These are phyloP conservation scores for Zygoascus meyerae DNA, from an alignment of 1,139 yeast species.

Conservation along the genomic window DNA sequence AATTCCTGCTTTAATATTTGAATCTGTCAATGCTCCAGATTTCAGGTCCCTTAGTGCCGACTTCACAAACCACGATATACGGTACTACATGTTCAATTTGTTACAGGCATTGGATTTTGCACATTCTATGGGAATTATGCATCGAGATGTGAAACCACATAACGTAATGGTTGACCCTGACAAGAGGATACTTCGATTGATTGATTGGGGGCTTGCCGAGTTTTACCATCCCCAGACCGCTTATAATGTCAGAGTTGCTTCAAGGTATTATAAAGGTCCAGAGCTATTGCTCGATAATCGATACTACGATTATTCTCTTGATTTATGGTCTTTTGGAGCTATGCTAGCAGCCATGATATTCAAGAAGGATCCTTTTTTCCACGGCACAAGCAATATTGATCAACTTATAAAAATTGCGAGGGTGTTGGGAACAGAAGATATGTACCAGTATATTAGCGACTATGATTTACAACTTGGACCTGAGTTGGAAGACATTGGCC, in stretches of 20 bases:
- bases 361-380: constrained; percentile 91
- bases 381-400: constrained; percentile 90
- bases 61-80: constrained; percentile 68
- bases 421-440: constrained; percentile 79
- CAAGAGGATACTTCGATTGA: constrained; percentile 57
- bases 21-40: constrained; percentile 77
- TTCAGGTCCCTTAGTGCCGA: constrained; percentile 82
- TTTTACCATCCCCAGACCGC: constrained; percentile 89
- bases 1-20: constrained; percentile 90
- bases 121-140: constrained; percentile 95
- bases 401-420: constrained; percentile 88
- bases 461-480: constrained; percentile 68
- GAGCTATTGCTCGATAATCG: constrained; percentile 82
- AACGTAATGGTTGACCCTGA: constrained; percentile 93
- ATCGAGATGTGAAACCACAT: constrained; percentile 94
- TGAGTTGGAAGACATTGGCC: constrained; percentile 73
- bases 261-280: constrained; percentile 92
- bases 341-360: constrained; percentile 96
- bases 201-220: constrained; percentile 97
- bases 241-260: constrained; percentile 91
- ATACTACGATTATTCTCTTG: constrained; percentile 85
- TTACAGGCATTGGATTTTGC: constrained; percentile 80
- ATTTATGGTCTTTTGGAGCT: constrained; percentile 93
- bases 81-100: constrained; percentile 79
- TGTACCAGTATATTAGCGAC: constrained; percentile 61